A percentile compares a stretch with the other conserved stretches of the same genome.
Conservation (phyloP, 2,329 filamentous ascomycete genomes). For the Penicillium sp. region DNA sequence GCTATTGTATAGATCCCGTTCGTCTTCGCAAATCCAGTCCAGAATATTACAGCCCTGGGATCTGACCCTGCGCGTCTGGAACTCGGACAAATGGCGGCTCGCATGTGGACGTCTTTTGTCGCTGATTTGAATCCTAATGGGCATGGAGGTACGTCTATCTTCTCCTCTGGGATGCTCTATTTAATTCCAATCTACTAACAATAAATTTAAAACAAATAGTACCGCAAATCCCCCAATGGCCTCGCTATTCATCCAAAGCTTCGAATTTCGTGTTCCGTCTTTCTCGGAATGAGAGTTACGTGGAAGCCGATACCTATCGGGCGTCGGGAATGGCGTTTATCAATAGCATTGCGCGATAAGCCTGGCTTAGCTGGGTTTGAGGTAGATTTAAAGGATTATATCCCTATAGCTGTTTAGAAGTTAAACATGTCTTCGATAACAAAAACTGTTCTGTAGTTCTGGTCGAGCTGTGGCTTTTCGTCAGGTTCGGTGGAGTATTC, state of each 20-base stretch:
- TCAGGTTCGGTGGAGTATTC: not conserved
- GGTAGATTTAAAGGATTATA: not conserved
- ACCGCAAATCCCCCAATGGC: slow-evolving; percentile 32
- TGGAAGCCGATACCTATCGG: slow-evolving; percentile 37
- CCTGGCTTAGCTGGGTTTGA: not conserved
- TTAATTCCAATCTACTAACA: too few species aligned
- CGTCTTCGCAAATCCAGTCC: slow-evolving; percentile 40
- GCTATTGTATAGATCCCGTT: slow-evolving; percentile 38
- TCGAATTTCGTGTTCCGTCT: slow-evolving; percentile 40
- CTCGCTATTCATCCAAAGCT: slow-evolving; percentile 27
- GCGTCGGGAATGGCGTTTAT: slow-evolving; percentile 36
- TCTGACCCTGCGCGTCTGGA: slow-evolving; percentile 34
- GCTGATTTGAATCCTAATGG: slow-evolving; percentile 38
- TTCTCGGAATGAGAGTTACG: slow-evolving; percentile 33
- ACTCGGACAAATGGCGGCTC: slow-evolving; percentile 38
- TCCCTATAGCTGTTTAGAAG: not conserved
- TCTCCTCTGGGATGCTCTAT: too few species aligned
- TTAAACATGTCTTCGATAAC: not conserved
- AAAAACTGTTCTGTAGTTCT: not conserved
- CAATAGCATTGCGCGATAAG: slow-evolving; percentile 35
- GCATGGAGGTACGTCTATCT: slow-evolving; percentile 32
- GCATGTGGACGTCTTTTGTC: slow-evolving; percentile 43
- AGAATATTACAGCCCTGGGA: slow-evolving; percentile 37
- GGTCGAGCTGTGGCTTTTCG: not conserved
- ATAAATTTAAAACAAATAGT: slow-evolving; percentile 30